Evolutionary conservation across 495 filamentous ascomycete species (phyloP).

Genomic region (Corynascus novoguineensis): DNA sequence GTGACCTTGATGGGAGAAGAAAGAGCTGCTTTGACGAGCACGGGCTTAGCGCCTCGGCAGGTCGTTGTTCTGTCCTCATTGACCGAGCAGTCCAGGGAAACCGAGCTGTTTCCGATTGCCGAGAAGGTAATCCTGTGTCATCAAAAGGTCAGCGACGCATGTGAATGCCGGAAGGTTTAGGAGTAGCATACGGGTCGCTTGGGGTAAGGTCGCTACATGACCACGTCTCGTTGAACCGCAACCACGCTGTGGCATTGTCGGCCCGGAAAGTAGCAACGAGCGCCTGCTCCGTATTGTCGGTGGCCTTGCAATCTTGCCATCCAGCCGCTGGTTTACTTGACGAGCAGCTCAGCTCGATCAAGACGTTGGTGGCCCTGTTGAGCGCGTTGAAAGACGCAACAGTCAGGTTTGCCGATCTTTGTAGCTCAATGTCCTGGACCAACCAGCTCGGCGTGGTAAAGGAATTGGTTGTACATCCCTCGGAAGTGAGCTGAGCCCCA

Average conservation of each 20-base stretch:
- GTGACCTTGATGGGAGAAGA: conserved; percentile 19
- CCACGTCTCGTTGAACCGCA: conserved; percentile 27
- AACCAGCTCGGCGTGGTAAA: conserved; percentile 27
- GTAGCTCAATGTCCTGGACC: conserved; percentile 11
- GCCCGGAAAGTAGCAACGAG: conserved; percentile 3
- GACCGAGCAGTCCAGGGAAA: conserved; percentile 10
- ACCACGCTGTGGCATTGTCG: background rate
- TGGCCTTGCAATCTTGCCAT: conserved; percentile 12
- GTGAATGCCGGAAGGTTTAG: background rate
- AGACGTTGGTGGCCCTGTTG: conserved; percentile 22
- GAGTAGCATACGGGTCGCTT: conserved; percentile 12
- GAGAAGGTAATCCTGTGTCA: conserved; percentile 16
- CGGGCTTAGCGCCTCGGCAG: background rate
- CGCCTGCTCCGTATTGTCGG: background rate
- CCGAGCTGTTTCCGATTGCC: conserved; percentile 19
- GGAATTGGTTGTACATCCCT: conserved; percentile 21
- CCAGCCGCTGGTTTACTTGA: background rate
- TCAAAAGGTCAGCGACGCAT: background rate
- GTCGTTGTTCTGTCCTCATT: background rate
- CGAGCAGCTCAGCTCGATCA: conserved; percentile 9
- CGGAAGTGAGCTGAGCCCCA: conserved; percentile 3
- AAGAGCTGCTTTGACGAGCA: conserved; percentile 17
- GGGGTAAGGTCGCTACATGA: conserved; percentile 18
- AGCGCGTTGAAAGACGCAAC: conserved; percentile 11
- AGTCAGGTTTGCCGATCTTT: background rate